Conservation (phyloP, 2,329 filamentous ascomycete species). For the Fusarium algeriense region DNA sequence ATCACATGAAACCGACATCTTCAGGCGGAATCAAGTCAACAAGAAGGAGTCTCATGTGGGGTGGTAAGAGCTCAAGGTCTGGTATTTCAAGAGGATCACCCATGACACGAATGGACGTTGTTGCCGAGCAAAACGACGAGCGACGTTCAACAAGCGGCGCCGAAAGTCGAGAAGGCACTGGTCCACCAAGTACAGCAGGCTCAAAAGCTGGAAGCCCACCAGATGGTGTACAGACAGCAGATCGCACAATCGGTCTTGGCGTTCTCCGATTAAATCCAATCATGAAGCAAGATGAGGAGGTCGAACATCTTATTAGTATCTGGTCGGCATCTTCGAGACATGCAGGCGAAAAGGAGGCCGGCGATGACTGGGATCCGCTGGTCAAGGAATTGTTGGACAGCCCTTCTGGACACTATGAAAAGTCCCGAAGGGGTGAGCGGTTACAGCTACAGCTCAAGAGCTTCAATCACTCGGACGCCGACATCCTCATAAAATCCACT, state of each 20-base stretch:
- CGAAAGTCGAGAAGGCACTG: constrained; percentile 60
- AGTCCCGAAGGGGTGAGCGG: constrained; percentile 78
- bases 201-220: constrained; percentile 54
- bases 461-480: constrained; percentile 82
- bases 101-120: constrained; percentile 64
- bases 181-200: constrained; percentile 68
- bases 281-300: constrained; percentile 77
- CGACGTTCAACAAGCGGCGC: constrained; percentile 52
- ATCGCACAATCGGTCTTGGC: constrained; percentile 80
- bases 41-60: constrained; percentile 78
- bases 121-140: constrained; percentile 65
- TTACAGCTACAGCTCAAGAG: constrained; percentile 83
- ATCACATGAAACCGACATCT: constrained; percentile 62
- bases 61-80: constrained; percentile 67
- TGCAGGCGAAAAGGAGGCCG: constrained; percentile 68
- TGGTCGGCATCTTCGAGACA: constrained; percentile 75
- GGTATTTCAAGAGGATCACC: constrained; percentile 65
- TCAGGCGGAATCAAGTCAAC: constrained; percentile 65
- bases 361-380: constrained; percentile 78
- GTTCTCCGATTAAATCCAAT: constrained; percentile 80
- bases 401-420: constrained; percentile 78
- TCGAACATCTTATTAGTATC: constrained; percentile 80
- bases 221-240: constrained; percentile 49
- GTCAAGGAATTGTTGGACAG: constrained; percentile 80
- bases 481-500: constrained; percentile 84